A percentile compares a stretch with the other conserved stretches of the same genome.
These are phyloP conservation scores for Penicillium sp. DNA, from an alignment of 2,329 filamentous ascomycete species.

Conservation along the genomic window DNA sequence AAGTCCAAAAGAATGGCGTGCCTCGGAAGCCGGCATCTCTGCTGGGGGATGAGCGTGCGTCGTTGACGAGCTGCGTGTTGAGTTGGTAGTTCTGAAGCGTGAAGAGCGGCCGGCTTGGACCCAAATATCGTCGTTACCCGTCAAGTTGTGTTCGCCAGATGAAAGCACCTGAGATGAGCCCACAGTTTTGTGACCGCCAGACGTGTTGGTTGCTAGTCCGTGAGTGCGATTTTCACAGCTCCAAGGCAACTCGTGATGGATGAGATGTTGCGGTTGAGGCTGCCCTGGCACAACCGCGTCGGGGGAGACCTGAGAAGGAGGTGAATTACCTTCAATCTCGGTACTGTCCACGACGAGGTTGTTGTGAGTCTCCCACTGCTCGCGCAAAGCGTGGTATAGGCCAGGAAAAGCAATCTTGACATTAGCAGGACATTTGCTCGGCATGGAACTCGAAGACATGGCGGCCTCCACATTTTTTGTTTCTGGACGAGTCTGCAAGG, in stretches of 20 bases:
- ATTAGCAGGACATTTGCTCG: conserved; percentile 10
- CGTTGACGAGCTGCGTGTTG: background rate
- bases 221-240: background rate
- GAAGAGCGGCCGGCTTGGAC: background rate
- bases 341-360: background rate
- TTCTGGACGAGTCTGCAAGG: background rate
- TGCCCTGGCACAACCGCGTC: background rate
- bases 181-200: background rate
- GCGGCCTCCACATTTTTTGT: background rate
- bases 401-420: conserved; percentile 21
- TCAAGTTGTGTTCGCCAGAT: background rate
- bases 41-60: background rate
- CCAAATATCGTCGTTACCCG: background rate
- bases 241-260: background rate
- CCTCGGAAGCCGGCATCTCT: background rate
- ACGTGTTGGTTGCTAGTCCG: background rate
- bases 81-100: background rate
- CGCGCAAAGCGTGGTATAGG: conserved; percentile 15
- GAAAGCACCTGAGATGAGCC: background rate
- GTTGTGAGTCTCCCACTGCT: conserved; percentile 13
- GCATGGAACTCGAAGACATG: background rate
- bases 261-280: background rate
- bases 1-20: conserved; percentile 14
- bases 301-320: background rate
- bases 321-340: background rate